Evolutionary conservation across 2,329 filamentous ascomycete genomes (phyloP), one percentile per base, ranked within the genome.

Genomic region (Blastomyces gilchristii): DNA sequence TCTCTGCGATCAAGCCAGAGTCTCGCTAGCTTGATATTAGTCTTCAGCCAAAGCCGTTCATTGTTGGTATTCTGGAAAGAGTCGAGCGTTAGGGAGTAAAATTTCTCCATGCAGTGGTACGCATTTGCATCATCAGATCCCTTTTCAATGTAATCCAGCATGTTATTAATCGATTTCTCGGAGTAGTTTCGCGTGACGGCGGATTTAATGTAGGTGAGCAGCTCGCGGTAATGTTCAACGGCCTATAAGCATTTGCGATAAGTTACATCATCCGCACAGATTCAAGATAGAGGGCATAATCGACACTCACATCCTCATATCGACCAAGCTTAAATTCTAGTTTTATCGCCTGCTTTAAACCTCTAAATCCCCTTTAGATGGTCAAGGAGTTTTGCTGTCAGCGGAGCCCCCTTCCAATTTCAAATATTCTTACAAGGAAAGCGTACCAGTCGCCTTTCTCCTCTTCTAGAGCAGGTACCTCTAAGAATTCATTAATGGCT

Each of bases 151-250:
- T 89, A 96, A 78, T 97, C 94, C 57, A 99, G 86, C 87, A 99
- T 96, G 75, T 97, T 97, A 79, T 97, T 97, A 79, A 99, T 96
- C 14, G 93, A 97, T 76, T 97, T 97, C 77, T 99, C 94, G 1
- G 94, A 97, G 77, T 97, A 97, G 77, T 97, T 99, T 66, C 94
- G 87, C 50, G 94, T 97, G 57, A 99, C 93, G 8, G 93, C 93
- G 2, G 90, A 95, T 76, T 94, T 96, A 78, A 97, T 92, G 72
- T 97, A 99, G 57, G 92, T 97, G 67, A 99, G 85, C 39, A 99
- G 90, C 78, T 97, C 91, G 67, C 85, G 87, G 77, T 96, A 99
- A 76, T 99, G 92, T 72, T 93, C 86, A 58, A 92, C 86, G 8
- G 93, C 93, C 90, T 96, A 68, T 60, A 41, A 54, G 64, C 58